Evolutionary conservation across 2,329 filamentous ascomycete genomes (phyloP).

Genomic region (Cercospora brassicicola): DNA sequence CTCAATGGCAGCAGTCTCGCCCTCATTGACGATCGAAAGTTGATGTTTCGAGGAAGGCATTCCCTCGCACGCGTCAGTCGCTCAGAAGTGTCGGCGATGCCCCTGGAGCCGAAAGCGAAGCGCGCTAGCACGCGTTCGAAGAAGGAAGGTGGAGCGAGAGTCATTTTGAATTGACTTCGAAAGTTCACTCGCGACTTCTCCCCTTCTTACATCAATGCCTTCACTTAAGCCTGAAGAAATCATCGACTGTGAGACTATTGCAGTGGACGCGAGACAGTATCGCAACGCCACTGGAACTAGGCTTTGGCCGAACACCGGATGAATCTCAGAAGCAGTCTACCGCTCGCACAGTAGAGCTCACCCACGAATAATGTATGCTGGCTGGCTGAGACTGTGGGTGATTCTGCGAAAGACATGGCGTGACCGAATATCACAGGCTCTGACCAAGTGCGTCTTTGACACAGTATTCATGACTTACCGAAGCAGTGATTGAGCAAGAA

Average conservation of each 20-base stretch:
- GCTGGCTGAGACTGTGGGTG: not conserved
- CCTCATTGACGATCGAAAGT: not conserved
- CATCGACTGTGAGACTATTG: not conserved
- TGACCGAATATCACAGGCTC: not conserved
- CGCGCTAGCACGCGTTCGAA: not conserved
- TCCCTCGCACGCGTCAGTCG: not conserved
- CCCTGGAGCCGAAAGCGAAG: not conserved
- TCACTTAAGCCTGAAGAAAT: not conserved
- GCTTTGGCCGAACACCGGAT: not conserved
- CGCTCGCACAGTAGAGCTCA: not conserved
- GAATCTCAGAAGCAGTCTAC: not conserved
- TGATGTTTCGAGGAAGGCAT: not conserved
- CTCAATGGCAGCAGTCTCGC: constrained; percentile 1
- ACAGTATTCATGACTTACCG: not conserved
- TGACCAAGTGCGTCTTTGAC: not conserved
- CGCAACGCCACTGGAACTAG: not conserved
- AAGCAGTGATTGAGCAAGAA: not conserved
- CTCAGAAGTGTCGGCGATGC: not conserved
- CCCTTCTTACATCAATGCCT: not conserved
- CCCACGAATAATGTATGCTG: not conserved
- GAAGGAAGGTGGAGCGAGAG: not conserved
- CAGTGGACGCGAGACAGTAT: not conserved
- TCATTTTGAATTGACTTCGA: not conserved
- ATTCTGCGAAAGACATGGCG: not conserved
- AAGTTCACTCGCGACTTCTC: not conserved